Evolutionary conservation across 1,284 basidiomycete species (phyloP).

Genomic region (Mycena sp.): DNA sequence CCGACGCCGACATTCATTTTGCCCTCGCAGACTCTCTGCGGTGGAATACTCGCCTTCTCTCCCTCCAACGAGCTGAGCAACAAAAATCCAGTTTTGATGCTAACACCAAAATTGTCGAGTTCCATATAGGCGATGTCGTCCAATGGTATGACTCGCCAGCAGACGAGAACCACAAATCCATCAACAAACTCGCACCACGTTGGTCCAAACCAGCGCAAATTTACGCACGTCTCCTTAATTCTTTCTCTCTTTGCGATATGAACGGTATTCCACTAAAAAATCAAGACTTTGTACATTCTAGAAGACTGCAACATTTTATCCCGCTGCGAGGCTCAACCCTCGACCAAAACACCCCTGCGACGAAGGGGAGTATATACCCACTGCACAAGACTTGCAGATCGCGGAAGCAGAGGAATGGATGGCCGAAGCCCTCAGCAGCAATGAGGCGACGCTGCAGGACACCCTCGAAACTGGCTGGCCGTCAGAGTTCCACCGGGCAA

Average conservation of each 20-base stretch:
- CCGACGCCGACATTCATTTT: no score
- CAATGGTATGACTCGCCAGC: no score
- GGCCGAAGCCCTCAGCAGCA: background rate
- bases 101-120: no score
- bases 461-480: no score
- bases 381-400: background rate
- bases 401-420: background rate
- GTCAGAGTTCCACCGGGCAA: no score
- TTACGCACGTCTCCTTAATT: no score
- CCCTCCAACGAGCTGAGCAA: background rate
- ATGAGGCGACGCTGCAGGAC: no score
- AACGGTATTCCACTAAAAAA: slow-evolving; percentile 11
- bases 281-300: slow-evolving; percentile 2
- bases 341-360: no score
- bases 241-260: slow-evolving; percentile 18
- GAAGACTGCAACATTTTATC: slow-evolving; percentile 4
- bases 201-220: no score
- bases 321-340: background rate
- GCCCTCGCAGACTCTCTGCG: background rate
- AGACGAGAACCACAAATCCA: no score
- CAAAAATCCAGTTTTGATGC: slow-evolving; percentile 10
- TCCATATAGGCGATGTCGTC: no score
- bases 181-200: slow-evolving; percentile 13
- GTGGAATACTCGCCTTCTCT: background rate
- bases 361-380: no score